Evolutionary conservation across 306 rosid species (phyloP).

Genomic region (Glycine soja): DNA sequence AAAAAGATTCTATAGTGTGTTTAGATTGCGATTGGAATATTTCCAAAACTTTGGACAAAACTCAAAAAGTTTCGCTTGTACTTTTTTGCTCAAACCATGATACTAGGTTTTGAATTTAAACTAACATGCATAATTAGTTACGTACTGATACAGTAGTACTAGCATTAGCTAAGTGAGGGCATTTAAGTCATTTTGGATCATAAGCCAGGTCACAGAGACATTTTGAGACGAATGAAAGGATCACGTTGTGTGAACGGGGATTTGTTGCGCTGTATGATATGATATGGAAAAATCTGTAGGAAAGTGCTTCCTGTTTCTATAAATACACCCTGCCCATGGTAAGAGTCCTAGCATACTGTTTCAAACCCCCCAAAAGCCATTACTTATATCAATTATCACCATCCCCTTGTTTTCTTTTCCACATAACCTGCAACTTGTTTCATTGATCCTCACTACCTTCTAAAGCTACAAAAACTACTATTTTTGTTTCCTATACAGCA

Average conservation of each 20-base stretch:
- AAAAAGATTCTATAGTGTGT: not conserved
- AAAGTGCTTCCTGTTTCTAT: constrained; percentile 53
- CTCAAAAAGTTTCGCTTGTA: not conserved
- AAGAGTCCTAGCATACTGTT: not conserved
- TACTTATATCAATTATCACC: not conserved
- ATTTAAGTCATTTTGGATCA: not conserved
- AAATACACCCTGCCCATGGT: constrained; percentile 53
- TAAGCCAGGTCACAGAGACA: not conserved
- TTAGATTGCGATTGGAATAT: not conserved
- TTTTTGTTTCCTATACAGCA: not conserved
- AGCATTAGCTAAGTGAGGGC: not conserved
- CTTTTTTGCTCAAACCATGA: not conserved
- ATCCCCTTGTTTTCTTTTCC: not conserved
- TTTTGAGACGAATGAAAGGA: too few species aligned
- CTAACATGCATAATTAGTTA: not conserved
- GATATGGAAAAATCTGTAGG: too few species aligned
- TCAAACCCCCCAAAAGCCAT: not conserved
- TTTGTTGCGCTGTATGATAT: not conserved
- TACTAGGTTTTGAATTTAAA: not conserved
- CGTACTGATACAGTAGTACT: too few species aligned
- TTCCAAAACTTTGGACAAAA: not conserved
- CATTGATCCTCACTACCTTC: not conserved
- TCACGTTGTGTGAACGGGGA: constrained; percentile 43
- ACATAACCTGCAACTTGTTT: not conserved
- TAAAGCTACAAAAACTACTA: too few species aligned